Percentiles rank a stretch among this genome's conserved stretches.
phyloP scores from a whole-genome alignment of 768 basidiomycete species.

The Thelephora ganbajun region DNA sequence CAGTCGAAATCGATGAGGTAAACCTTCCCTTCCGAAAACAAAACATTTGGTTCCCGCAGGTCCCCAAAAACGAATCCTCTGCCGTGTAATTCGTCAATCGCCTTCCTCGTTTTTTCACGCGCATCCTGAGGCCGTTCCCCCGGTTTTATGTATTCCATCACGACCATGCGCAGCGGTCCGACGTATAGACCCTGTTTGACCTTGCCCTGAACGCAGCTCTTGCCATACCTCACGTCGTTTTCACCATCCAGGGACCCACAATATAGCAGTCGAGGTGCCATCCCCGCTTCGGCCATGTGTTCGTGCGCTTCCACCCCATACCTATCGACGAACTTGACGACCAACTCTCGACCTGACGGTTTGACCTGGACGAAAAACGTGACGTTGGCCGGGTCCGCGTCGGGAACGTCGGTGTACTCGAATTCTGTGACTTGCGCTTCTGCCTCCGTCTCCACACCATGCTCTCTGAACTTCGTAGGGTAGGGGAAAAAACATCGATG shows the following conservation, averaged over 20 bases:
- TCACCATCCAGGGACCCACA: not conserved
- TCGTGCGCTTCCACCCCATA: not conserved
- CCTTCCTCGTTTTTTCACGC: no score
- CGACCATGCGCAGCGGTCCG: no score
- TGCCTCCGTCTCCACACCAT: no score
- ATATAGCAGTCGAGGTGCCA: constrained; percentile 1
- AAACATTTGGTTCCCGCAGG: constrained; percentile 15
- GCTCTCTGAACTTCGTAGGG: no score
- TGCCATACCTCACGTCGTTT: not conserved
- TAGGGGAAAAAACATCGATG: no score
- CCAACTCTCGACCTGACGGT: not conserved
- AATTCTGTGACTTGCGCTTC: no score
- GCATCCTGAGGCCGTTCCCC: no score
- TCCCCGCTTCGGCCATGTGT: not conserved
- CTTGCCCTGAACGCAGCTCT: not conserved
- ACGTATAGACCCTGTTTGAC: no score
- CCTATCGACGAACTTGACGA: constrained; percentile 2
- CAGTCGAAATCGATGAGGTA: constrained; percentile 15
- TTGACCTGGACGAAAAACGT: not conserved
- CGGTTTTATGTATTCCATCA: no score
- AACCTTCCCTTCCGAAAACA: constrained; percentile 8
- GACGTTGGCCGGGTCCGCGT: not conserved
- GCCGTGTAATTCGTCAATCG: no score
- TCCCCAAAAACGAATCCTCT: constrained; percentile 9
- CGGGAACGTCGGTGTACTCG: no score